phyloP scores from a whole-genome alignment of 2,329 filamentous ascomycete genomes.

The Byssoonygena ceratinophila region DNA sequence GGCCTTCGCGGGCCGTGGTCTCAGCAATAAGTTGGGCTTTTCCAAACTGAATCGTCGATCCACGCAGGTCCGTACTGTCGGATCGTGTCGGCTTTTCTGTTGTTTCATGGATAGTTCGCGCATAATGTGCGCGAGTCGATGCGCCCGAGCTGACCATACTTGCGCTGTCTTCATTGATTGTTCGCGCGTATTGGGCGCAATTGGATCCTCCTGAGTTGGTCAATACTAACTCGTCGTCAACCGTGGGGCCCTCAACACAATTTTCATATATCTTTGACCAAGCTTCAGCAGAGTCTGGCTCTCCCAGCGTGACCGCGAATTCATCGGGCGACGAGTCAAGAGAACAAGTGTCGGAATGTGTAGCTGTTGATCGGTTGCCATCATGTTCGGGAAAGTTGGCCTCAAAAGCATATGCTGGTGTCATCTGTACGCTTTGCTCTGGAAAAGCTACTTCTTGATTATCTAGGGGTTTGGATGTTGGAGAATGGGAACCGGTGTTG shows the following conservation, averaged over 20 bases:
- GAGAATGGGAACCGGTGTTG: background rate
- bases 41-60: slow-evolving; percentile 13
- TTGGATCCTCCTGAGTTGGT: background rate
- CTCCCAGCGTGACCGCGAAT: background rate
- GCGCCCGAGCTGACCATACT: background rate
- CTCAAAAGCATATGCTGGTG: background rate
- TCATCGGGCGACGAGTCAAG: background rate
- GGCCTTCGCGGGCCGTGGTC: slow-evolving; percentile 4
- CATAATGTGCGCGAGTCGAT: background rate
- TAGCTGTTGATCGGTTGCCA: background rate
- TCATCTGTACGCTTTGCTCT: background rate
- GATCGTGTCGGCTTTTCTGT: background rate
- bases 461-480: background rate
- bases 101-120: background rate
- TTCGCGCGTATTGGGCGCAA: slow-evolving; percentile 3
- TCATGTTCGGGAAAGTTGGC: background rate
- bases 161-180: background rate
- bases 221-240: background rate
- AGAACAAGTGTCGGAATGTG: background rate
- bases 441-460: background rate
- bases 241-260: slow-evolving; percentile 10
- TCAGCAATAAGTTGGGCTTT: slow-evolving; percentile 13
- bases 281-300: slow-evolving; percentile 12
- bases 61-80: slow-evolving; percentile 10
- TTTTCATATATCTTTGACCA: slow-evolving; percentile 15